Evolutionary conservation across 441 rosid genomes (phyloP).

Genomic region (Geranium incanum): DNA sequence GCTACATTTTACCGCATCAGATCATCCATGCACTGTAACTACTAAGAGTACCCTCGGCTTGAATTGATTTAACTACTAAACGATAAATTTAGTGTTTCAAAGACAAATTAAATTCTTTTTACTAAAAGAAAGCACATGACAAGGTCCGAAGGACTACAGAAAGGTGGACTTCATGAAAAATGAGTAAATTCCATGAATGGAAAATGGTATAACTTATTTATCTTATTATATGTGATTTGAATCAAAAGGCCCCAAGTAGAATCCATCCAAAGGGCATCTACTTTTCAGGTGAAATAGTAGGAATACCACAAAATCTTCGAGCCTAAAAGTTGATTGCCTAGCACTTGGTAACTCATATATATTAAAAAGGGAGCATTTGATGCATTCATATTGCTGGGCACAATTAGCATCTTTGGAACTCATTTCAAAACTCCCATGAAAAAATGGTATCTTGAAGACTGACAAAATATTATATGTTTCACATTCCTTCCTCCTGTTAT

Average conservation of each 20-base stretch:
- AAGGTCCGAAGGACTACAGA: not conserved
- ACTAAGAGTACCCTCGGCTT: not conserved
- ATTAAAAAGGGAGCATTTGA: not conserved
- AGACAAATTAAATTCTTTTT: not conserved
- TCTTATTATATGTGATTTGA: not conserved
- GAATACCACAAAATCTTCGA: not conserved
- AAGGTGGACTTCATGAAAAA: not conserved
- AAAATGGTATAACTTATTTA: not conserved
- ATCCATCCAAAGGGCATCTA: not conserved
- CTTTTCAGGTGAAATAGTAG: not conserved
- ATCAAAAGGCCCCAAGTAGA: not conserved
- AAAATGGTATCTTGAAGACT: not conserved
- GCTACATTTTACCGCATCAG: not conserved
- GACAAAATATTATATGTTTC: not conserved
- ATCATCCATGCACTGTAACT: not conserved
- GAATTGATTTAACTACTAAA: not conserved
- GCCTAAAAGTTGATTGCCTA: not conserved
- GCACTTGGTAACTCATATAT: not conserved
- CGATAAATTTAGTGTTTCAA: not conserved
- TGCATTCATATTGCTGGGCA: not conserved
- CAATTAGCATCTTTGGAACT: not conserved
- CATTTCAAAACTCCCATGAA: not conserved
- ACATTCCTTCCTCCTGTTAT: constrained; percentile 1
- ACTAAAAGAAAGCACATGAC: not conserved
- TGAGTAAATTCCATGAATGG: not conserved